Evolutionary conservation across 768 basidiomycete species (phyloP).

Genomic region (Amanita subjunquillea): DNA sequence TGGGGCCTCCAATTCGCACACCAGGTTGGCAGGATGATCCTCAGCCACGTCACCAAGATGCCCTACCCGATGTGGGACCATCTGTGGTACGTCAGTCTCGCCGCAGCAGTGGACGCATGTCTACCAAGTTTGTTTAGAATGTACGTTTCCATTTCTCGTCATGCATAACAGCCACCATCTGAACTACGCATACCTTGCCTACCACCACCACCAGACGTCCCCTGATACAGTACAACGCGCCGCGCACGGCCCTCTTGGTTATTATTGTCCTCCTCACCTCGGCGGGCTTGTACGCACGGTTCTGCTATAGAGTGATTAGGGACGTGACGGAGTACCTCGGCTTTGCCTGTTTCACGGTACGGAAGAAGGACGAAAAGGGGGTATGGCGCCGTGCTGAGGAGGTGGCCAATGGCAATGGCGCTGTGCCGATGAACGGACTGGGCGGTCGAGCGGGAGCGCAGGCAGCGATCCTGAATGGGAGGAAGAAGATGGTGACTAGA

Average conservation of each 20-base stretch:
- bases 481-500: no score
- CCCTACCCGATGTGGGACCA: slow-evolving; percentile 83
- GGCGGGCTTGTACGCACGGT: slow-evolving; percentile 60
- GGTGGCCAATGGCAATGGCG: neutral
- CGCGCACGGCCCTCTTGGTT: slow-evolving; percentile 61
- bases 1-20: slow-evolving; percentile 93
- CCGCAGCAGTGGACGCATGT: slow-evolving; percentile 80
- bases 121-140: slow-evolving; percentile 53
- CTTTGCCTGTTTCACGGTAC: slow-evolving; percentile 90
- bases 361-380: slow-evolving; percentile 68
- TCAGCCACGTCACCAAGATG: slow-evolving; percentile 81
- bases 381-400: slow-evolving; percentile 30
- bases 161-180: neutral
- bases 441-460: no score
- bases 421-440: neutral
- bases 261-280: slow-evolving; percentile 61
- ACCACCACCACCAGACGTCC: slow-evolving; percentile 33
- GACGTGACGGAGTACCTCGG: slow-evolving; percentile 90
- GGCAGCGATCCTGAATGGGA: no score
- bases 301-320: slow-evolving; percentile 72
- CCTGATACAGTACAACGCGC: slow-evolving; percentile 60
- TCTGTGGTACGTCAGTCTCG: slow-evolving; percentile 74
- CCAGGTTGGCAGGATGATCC: slow-evolving; percentile 86
- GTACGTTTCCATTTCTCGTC: slow-evolving; percentile 24
- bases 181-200: neutral